phyloP scores from a whole-genome alignment of 139 green algal genomes.

The Marvania coccoides region DNA sequence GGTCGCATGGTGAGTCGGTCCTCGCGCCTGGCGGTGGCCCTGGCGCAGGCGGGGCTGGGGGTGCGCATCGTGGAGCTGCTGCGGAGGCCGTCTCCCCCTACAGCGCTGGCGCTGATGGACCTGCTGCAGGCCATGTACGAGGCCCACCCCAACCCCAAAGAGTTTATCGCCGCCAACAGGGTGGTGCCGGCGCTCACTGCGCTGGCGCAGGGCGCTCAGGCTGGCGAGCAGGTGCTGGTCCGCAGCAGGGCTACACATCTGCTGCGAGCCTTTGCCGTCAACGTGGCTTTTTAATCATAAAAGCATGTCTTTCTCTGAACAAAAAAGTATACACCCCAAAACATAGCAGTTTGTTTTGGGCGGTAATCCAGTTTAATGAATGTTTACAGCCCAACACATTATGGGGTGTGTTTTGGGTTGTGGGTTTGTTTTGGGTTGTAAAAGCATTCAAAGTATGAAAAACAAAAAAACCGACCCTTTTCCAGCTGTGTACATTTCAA shows the following conservation, averaged over 20 bases:
- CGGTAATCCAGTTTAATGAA: too few species aligned
- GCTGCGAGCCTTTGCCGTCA: constrained; percentile 66
- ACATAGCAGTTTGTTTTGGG: too few species aligned
- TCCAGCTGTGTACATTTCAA: background rate
- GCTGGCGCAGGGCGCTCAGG: constrained; percentile 15
- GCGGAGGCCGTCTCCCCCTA: constrained; percentile 12
- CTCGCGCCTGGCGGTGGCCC: constrained; percentile 16
- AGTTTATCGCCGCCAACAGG: constrained; percentile 59
- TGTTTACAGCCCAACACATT: too few species aligned
- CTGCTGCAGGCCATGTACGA: constrained; percentile 64
- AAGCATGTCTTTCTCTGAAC: background rate
- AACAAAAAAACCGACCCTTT: background rate
- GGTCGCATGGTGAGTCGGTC: constrained; percentile 26
- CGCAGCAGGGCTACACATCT: constrained; percentile 53
- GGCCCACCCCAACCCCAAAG: constrained; percentile 65
- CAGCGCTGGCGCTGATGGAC: constrained; percentile 33
- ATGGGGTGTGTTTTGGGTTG: too few species aligned
- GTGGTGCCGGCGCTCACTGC: constrained; percentile 39
- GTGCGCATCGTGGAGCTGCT: constrained; percentile 33
- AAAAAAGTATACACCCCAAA: background rate
- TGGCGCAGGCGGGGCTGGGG: constrained; percentile 24
- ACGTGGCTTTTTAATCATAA: constrained; percentile 51
- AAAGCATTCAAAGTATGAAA: background rate
- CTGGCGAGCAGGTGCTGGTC: constrained; percentile 31
- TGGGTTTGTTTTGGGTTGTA: too few species aligned